Evolutionary conservation across 805 yeast species (phyloP).

Genomic region (Starmerella floris): DNA sequence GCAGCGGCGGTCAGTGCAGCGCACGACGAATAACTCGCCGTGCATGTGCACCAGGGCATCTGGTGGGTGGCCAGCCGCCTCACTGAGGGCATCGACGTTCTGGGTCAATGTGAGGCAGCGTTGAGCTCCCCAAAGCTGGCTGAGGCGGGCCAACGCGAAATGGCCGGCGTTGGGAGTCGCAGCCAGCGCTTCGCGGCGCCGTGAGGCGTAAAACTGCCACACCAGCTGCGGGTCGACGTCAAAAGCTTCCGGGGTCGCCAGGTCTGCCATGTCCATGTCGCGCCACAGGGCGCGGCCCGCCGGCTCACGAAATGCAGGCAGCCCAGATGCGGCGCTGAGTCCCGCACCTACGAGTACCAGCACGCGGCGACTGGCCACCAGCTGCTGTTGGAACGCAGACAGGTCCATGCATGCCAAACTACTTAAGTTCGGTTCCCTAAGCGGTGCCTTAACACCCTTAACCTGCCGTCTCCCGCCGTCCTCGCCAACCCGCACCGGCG

Average conservation of each 20-base stretch:
- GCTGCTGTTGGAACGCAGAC: slow-evolving; percentile 27
- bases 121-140: slow-evolving; percentile 27
- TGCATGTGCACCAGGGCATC: slow-evolving; percentile 54
- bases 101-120: slow-evolving; percentile 61
- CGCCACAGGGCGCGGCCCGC: slow-evolving; percentile 55
- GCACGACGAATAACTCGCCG: slow-evolving; percentile 60
- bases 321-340: slow-evolving; percentile 61
- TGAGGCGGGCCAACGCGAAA: slow-evolving; percentile 49
- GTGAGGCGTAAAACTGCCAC: slow-evolving; percentile 74
- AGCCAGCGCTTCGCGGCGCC: slow-evolving; percentile 49
- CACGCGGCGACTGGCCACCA: slow-evolving; percentile 26
- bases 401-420: slow-evolving; percentile 16
- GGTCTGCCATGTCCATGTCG: slow-evolving; percentile 61
- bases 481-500: too few species aligned
- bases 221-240: slow-evolving; percentile 70
- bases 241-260: slow-evolving; percentile 89
- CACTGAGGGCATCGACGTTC: slow-evolving; percentile 66
- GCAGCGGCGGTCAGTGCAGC: slow-evolving; percentile 68
- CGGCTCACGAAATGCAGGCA: slow-evolving; percentile 58
- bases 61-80: slow-evolving; percentile 48
- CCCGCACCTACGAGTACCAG: slow-evolving; percentile 66
- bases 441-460: not conserved
- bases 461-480: too few species aligned
- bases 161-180: slow-evolving; percentile 71
- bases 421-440: not conserved